A percentile compares a stretch with the other conserved stretches of the same genome.
These are phyloP conservation scores for Rhododendron molle DNA, from an alignment of 148 eudicot genomes.

Conservation along the genomic window DNA sequence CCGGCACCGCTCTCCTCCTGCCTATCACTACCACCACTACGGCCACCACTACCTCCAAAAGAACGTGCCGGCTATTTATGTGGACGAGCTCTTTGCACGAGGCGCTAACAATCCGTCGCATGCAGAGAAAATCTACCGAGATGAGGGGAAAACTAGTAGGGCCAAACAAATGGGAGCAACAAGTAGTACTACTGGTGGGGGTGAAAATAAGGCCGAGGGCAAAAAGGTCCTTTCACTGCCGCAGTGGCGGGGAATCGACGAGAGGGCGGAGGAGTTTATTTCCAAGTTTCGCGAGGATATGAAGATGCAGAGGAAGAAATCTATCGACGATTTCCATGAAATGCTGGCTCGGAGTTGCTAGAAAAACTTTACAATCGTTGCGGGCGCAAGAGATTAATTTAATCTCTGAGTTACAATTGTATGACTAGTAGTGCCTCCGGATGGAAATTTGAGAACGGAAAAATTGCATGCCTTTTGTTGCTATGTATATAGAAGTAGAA, in stretches of 20 bases:
- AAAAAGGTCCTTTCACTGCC: slow-evolving; percentile 24
- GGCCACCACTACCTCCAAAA: neutral
- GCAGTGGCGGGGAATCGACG: slow-evolving; percentile 43
- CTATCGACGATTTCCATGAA: slow-evolving; percentile 54
- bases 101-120: neutral
- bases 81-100: slow-evolving; percentile 23
- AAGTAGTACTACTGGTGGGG: neutral
- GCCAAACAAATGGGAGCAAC: slow-evolving; percentile 12
- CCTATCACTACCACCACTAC: neutral
- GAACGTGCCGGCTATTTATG: slow-evolving; percentile 19
- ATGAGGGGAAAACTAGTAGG: neutral
- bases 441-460: neutral
- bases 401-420: neutral
- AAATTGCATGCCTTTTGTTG: neutral
- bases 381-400: neutral
- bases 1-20: neutral
- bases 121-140: neutral
- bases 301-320: slow-evolving; percentile 63
- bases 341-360: slow-evolving; percentile 63
- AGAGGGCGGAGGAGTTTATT: slow-evolving; percentile 78
- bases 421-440: neutral
- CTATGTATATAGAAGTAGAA: neutral
- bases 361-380: neutral
- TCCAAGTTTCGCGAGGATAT: slow-evolving; percentile 49
- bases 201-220: slow-evolving; percentile 4